These are phyloP conservation scores for Astragalus membranaceus DNA, from an alignment of 306 rosid genomes.

Conservation along the genomic window DNA sequence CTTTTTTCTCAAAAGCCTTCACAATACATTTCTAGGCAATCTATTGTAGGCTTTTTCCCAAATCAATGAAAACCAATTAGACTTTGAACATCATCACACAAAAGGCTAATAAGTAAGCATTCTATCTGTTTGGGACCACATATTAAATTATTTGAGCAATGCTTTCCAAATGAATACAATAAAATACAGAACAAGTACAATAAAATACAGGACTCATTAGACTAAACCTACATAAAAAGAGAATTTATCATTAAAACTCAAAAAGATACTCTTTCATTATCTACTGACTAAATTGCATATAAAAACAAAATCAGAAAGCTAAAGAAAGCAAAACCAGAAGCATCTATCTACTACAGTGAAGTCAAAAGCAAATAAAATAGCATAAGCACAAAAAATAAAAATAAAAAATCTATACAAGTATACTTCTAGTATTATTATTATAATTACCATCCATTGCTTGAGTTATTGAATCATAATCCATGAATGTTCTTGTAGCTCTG, in stretches of 20 bases:
- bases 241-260: too few relatives aligned
- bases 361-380: background rate
- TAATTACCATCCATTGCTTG: constrained; percentile 88
- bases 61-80: background rate
- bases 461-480: constrained; percentile 78
- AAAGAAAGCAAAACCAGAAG: background rate
- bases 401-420: background rate
- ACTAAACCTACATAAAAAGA: too few relatives aligned
- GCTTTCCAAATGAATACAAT: too few relatives aligned
- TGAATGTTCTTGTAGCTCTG: constrained; percentile 85
- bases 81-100: background rate
- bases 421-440: background rate
- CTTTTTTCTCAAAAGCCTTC: too few relatives aligned
- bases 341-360: background rate
- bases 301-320: background rate
- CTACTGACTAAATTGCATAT: background rate
- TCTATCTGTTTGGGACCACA: too few relatives aligned
- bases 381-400: background rate
- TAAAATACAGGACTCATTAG: too few relatives aligned
- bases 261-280: background rate
- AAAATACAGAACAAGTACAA: too few relatives aligned
- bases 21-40: background rate
- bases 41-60: background rate
- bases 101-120: background rate
- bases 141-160: too few relatives aligned